Percentiles rank a stretch among this genome's conserved stretches.
Evolutionary conservation across 208 protist species (phyloP).

Genomic region (Dictyostelium gargantuum): DNA sequence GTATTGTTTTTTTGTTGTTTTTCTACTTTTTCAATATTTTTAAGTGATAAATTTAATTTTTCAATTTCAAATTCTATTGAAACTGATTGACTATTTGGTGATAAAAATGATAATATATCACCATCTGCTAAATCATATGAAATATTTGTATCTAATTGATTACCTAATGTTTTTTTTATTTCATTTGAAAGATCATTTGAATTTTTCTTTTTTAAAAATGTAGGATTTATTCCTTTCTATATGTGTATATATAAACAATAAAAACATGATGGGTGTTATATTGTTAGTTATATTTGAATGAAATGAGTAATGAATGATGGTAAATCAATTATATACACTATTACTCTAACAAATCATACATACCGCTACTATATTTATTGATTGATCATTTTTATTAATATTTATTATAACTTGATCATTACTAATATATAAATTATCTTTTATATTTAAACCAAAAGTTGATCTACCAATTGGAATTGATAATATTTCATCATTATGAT

Average conservation of each 20-base stretch:
- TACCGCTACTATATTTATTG: background rate
- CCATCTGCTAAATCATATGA: background rate
- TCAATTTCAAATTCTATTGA: background rate
- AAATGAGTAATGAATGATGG: background rate
- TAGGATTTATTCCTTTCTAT: slow-evolving; percentile 7
- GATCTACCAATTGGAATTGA: background rate
- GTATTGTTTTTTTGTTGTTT: background rate
- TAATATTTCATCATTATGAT: background rate
- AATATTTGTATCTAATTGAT: background rate
- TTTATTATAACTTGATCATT: background rate
- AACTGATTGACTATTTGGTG: background rate
- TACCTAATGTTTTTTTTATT: background rate
- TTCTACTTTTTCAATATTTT: background rate
- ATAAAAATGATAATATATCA: background rate
- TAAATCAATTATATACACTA: background rate
- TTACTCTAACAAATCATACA: background rate
- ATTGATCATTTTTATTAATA: background rate
- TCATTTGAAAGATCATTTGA: background rate
- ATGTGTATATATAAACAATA: background rate
- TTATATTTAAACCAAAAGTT: background rate
- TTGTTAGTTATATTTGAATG: background rate
- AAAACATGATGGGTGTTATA: background rate
- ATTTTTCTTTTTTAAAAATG: background rate
- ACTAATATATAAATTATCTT: background rate
- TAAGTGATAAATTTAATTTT: background rate